Conservation (phyloP, 2,329 filamentous ascomycete species). For the Monosporascus ibericus region DNA sequence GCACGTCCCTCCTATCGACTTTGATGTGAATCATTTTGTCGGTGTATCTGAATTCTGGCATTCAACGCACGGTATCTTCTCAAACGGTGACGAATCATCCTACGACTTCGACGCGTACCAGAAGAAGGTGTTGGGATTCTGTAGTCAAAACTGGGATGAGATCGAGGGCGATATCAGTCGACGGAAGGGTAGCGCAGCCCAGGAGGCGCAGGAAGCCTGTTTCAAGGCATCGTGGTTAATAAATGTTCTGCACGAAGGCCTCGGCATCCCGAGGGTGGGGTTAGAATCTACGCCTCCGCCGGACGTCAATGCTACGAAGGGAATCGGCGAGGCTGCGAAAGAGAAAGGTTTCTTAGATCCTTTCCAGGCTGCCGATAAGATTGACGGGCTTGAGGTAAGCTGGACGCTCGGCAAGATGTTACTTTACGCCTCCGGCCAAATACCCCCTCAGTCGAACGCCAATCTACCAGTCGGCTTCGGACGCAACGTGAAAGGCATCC, state of each 20-base stretch:
- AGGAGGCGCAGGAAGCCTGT: slow-evolving; percentile 79
- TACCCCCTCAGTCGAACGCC: slow-evolving; percentile 57
- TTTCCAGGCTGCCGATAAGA: slow-evolving; percentile 90
- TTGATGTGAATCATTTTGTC: slow-evolving; percentile 94
- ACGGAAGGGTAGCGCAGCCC: slow-evolving; percentile 71
- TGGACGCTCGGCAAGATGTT: slow-evolving; percentile 98
- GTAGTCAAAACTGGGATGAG: slow-evolving; percentile 71
- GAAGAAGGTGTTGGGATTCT: slow-evolving; percentile 76
- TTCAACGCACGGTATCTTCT: slow-evolving; percentile 91
- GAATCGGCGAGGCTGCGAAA: slow-evolving; percentile 61
- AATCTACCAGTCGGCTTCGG: slow-evolving; percentile 83
- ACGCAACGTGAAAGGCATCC: slow-evolving; percentile 65
- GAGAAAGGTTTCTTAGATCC: slow-evolving; percentile 72
- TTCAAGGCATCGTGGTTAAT: slow-evolving; percentile 99
- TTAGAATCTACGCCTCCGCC: slow-evolving; percentile 56
- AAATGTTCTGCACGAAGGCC: slow-evolving; percentile 91
- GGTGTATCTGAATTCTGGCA: slow-evolving; percentile 99
- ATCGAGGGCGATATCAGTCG: slow-evolving; percentile 61
- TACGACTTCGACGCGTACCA: slow-evolving; percentile 93
- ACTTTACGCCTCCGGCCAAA: slow-evolving; percentile 84
- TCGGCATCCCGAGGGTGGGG: slow-evolving; percentile 82
- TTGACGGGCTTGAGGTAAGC: slow-evolving; percentile 85
- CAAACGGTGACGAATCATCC: slow-evolving; percentile 64
- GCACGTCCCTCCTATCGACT: slow-evolving; percentile 92
- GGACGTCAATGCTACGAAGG: slow-evolving; percentile 66